A percentile compares a stretch with the other conserved stretches of the same genome.
Conservation (phyloP, 2,329 filamentous ascomycete species). For the Botrytis elliptica region DNA sequence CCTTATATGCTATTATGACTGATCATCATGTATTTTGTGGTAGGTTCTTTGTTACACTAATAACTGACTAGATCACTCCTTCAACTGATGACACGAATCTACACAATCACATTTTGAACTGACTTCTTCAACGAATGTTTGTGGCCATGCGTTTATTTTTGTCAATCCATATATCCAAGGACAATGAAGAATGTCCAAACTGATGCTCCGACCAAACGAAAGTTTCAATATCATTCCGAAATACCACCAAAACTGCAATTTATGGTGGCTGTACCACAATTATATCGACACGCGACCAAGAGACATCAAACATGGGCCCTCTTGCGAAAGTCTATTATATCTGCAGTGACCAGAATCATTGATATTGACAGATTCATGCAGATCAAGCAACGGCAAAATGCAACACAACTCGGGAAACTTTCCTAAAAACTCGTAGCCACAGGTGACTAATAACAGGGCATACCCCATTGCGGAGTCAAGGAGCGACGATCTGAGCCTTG, state of each 20-base stretch:
- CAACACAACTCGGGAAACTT: not conserved
- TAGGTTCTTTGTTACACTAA: not conserved
- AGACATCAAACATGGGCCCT: not conserved
- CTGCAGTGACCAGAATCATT: not conserved
- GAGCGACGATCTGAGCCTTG: not conserved
- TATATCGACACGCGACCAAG: not conserved
- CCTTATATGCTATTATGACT: not conserved
- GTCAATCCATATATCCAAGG: not conserved
- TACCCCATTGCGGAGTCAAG: not conserved
- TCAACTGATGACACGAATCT: not conserved
- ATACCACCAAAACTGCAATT: not conserved
- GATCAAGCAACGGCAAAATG: not conserved
- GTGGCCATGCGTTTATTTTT: not conserved
- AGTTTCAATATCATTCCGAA: not conserved
- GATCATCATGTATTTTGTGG: not conserved
- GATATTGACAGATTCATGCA: not conserved
- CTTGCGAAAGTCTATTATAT: not conserved
- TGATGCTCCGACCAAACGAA: not conserved
- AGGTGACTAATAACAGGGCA: not conserved
- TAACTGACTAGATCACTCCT: not conserved
- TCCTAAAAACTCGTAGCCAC: not conserved
- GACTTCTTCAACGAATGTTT: not conserved
- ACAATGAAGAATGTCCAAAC: not conserved
- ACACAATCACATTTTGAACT: not conserved
- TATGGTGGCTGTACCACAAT: not conserved